Base-by-base conservation (phyloP, 202 grass and related monocot species). In the Musa balbisiana region DNA sequence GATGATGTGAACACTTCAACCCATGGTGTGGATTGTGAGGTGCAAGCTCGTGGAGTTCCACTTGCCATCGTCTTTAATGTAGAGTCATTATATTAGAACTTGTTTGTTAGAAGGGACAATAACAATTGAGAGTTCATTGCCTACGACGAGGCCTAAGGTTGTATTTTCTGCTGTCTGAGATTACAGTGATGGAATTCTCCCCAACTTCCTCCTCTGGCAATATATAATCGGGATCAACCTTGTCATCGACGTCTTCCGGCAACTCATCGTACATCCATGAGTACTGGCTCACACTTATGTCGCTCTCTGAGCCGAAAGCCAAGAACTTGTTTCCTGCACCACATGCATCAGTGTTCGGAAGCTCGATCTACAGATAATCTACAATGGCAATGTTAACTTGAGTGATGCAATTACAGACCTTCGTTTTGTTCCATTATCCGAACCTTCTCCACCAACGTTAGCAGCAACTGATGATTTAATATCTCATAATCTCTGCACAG, bases 391-490 rank as follows among this genome's bases (percentile, higher is more conserved):
- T 20, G 9, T 43, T 3, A 59, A 25, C 73, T 27, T 65, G 14
- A 52, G 17, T 19, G 8, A 66, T 10, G 13, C 19, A 55, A 26
- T 62, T 50, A 9, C 68, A 25, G 11, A 79, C 60, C 27, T 66
- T 73, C 67, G 1, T 81, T 83, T 29, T 87, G 78, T 67, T 99
- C 95, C 1, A 99, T 77, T 0, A 68, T 52, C 1, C 77, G 69
- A 51, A 99, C 85, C 62, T 94, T 99, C 51, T 99, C 87, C 10
- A 99, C 83, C 51, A 99, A 69, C 1, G 87, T 99, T 65, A 88
- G 91, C 23, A 99, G 91, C 69, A 99, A 58, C 51, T 78, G 74
- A 66, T 99, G 91, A 78, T 94, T 94, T 43, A 99, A 65, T 2
- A 88, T 3, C 11, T 90, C 95, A 17, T 92, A 94, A 69, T 99